These are phyloP conservation scores for Austroboletus olivaceoglutinosus DNA, from an alignment of 1,284 basidiomycete species.

Conservation along the genomic window DNA sequence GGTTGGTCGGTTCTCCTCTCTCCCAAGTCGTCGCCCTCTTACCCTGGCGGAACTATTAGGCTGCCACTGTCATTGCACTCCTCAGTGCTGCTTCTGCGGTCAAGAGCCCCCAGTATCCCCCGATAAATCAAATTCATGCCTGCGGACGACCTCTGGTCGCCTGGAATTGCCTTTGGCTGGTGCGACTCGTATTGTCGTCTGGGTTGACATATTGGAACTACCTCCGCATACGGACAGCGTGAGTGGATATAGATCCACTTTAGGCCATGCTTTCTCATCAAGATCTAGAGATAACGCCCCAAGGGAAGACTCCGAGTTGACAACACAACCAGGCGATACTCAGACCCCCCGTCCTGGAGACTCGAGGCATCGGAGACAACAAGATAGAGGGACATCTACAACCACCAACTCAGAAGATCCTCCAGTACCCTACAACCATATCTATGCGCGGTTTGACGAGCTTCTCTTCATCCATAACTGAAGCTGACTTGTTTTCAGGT, in stretches of 20 bases:
- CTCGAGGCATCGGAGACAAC: conserved; percentile 24
- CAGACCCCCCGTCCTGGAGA: conserved; percentile 16
- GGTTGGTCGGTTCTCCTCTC: conserved; percentile 47
- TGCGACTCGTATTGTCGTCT: conserved; percentile 52
- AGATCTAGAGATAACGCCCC: conserved; percentile 22
- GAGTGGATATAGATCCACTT: conserved; percentile 16
- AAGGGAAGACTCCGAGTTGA: conserved; percentile 31
- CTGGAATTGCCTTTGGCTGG: conserved; percentile 71
- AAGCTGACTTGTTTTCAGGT: conserved; percentile 34
- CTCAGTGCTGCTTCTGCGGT: conserved; percentile 49
- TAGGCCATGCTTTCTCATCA: conserved; percentile 10
- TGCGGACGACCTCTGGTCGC: conserved; percentile 66
- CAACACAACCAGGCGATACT: conserved; percentile 14
- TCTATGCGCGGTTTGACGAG: conserved; percentile 41
- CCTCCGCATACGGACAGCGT: conserved; percentile 46
- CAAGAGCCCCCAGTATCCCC: conserved; percentile 47
- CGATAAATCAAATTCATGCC: conserved; percentile 58
- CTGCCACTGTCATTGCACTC: conserved; percentile 52
- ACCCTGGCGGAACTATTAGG: conserved; percentile 36
- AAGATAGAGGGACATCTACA: conserved; percentile 22
- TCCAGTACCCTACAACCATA: conserved; percentile 31
- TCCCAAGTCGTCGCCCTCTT: conserved; percentile 3
- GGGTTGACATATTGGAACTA: conserved; percentile 62
- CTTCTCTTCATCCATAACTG: not conserved
- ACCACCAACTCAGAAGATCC: conserved; percentile 25